phyloP scores from a whole-genome alignment of 176 grass and related monocot genomes.

The Ananas comosus region DNA sequence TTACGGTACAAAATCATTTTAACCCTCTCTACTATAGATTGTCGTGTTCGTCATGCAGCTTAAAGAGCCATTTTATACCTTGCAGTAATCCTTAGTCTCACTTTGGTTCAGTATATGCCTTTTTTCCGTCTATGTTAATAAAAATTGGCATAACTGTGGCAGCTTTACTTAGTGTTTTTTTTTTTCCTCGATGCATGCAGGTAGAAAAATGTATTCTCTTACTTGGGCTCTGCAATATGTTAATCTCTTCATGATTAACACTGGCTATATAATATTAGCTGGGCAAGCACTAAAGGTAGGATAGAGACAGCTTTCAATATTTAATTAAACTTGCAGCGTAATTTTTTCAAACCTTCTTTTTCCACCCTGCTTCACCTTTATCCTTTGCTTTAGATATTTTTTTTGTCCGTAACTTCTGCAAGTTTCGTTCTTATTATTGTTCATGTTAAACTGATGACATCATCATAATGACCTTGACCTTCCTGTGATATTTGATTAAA shows the following conservation, averaged over 20 bases:
- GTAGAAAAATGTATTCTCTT: constrained; percentile 73
- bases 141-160: neutral
- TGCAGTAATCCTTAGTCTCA: no score
- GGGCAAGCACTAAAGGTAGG: constrained; percentile 93
- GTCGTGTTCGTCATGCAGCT: no score
- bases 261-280: constrained; percentile 87
- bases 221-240: constrained; percentile 96
- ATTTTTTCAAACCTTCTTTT: neutral
- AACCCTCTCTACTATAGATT: neutral
- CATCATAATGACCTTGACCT: neutral
- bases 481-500: no score
- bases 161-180: neutral
- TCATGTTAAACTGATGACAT: neutral
- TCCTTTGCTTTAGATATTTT: neutral
- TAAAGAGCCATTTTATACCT: no score
- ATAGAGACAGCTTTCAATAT: neutral
- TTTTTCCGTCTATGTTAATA: no score
- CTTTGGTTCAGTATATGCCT: no score
- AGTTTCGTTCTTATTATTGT: neutral
- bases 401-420: neutral
- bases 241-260: constrained; percentile 99
- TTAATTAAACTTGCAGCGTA: neutral
- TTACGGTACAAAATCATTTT: constrained; percentile 45
- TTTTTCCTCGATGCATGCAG: constrained; percentile 19
- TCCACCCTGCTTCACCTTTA: neutral